These are phyloP conservation scores for Flaveria bidentis DNA, from an alignment of 129 eudicot genomes.

Conservation along the genomic window DNA sequence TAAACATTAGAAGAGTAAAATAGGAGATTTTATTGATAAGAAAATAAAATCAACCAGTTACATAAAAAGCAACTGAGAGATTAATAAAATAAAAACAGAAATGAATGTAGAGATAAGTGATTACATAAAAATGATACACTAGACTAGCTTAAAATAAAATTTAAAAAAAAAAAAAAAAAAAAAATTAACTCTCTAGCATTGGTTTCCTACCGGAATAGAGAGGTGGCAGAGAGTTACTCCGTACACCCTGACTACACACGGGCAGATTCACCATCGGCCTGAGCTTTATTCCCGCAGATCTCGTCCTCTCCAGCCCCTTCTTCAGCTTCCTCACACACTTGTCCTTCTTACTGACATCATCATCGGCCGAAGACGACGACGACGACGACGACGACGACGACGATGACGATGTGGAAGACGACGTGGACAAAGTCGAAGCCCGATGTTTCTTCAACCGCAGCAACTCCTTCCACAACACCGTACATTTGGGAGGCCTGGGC, in stretches of 20 bases:
- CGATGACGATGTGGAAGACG: no score
- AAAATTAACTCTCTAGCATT: constrained; percentile 50
- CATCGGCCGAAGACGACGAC: constrained; percentile 53
- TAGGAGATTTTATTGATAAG: neutral
- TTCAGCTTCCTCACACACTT: constrained; percentile 52
- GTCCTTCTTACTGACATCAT: constrained; percentile 45
- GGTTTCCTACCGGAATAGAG: constrained; percentile 62
- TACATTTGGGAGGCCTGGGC: constrained; percentile 89
- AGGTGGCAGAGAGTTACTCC: constrained; percentile 68
- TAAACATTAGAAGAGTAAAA: no score
- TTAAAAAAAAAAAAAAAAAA: no score
- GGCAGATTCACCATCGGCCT: constrained; percentile 86
- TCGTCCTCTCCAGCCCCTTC: constrained; percentile 76
- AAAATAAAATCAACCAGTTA: constrained; percentile 31
- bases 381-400: constrained; percentile 68
- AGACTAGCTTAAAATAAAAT: no score
- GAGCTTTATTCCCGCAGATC: constrained; percentile 65
- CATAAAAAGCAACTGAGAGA: constrained; percentile 1
- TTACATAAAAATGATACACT: no score
- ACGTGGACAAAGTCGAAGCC: constrained; percentile 49
- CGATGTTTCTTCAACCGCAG: constrained; percentile 66
- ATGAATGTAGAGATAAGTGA: no score
- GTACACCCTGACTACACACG: constrained; percentile 51
- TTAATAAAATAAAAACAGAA: no score
- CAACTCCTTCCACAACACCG: constrained; percentile 91